These are phyloP conservation scores for Hippophae tibetana DNA, from an alignment of 306 rosid species.

Conservation along the genomic window DNA sequence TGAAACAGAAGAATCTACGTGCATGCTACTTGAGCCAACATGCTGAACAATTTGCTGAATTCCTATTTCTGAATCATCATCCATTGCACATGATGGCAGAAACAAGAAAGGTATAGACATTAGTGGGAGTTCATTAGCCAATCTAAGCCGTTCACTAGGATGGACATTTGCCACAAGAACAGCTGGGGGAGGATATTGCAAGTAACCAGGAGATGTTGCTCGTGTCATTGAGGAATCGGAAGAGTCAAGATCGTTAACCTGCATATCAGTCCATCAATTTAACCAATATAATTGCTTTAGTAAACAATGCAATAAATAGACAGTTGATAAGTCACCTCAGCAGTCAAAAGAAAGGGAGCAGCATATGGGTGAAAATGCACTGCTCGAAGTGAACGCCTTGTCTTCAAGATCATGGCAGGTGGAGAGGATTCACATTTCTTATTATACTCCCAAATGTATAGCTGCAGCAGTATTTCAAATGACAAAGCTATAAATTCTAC, in stretches of 20 bases:
- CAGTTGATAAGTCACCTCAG: conserved; percentile 49
- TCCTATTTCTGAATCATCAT: conserved; percentile 48
- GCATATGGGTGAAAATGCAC: conserved; percentile 96
- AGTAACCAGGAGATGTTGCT: conserved; percentile 86
- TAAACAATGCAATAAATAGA: conserved; percentile 1
- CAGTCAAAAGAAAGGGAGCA: conserved; percentile 87
- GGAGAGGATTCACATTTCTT: conserved; percentile 68
- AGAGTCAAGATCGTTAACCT: conserved; percentile 95
- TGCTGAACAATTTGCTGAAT: conserved; percentile 40
- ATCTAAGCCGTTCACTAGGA: conserved; percentile 45
- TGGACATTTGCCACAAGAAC: conserved; percentile 72
- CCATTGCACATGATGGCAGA: conserved; percentile 55
- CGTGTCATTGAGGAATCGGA: conserved; percentile 79
- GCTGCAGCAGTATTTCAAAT: conserved; percentile 36
- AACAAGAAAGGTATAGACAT: conserved; percentile 58
- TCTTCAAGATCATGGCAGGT: conserved; percentile 73
- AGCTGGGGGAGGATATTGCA: conserved; percentile 89
- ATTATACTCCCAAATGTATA: conserved; percentile 90
- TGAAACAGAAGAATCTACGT: conserved; percentile 54
- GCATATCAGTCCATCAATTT: conserved; percentile 19
- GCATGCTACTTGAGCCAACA: conserved; percentile 42
- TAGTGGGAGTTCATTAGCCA: conserved; percentile 53
- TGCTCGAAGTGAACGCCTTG: conserved; percentile 85
- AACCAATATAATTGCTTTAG: conserved; percentile 10
- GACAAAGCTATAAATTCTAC: conserved; percentile 6